Evolutionary conservation across 306 rosid species (phyloP), one percentile per base, ranked within the genome.

Genomic region (Glycine latifolia): DNA sequence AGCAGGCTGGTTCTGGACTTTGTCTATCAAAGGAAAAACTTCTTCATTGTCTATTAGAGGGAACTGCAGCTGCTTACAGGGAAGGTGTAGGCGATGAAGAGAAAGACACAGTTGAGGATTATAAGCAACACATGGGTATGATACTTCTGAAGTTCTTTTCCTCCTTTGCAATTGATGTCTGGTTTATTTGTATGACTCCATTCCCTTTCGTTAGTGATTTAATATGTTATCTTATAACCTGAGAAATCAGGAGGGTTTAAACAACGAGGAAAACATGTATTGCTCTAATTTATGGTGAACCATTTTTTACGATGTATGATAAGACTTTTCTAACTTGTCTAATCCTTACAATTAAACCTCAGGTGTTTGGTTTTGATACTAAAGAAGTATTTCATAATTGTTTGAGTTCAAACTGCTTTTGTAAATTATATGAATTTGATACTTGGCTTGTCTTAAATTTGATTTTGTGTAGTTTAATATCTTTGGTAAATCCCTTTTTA

Each of bases 1-100:
- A 50, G 53, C 83, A 93, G 99, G 91, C 88, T 76, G 77, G 86
- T 86, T 81, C 90, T 78, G 94, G 92, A 85, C 83, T 65, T 74
- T 37, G 87, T 81, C 80, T 95, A 79, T 83, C 96, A 26, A 93
- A 89, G 89, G 82, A 78, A 71, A 87, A 86, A 74, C 82, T 93
- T 71, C 86, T 89, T 50, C 87, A 7, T 60, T 78, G 58, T 89
- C 84, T 93, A 60, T 86, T 95, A 44, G 97, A 91, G 85, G 99
- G 94, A 35, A 93, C 98, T 67, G 86, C 86, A 43, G 97, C 92
- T 73, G 83, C 97, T 78, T 58, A 82, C 16, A 67, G 47, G 6
- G 93, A 76, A 74, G 76, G 78, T 67, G 54, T 80, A 46, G 91
- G 39, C 35, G 91, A 81, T 44, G 94, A 87, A 50, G 92, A 87